Conservation (phyloP, 2,329 filamentous ascomycete species). For the Hypoxylon sp. region DNA sequence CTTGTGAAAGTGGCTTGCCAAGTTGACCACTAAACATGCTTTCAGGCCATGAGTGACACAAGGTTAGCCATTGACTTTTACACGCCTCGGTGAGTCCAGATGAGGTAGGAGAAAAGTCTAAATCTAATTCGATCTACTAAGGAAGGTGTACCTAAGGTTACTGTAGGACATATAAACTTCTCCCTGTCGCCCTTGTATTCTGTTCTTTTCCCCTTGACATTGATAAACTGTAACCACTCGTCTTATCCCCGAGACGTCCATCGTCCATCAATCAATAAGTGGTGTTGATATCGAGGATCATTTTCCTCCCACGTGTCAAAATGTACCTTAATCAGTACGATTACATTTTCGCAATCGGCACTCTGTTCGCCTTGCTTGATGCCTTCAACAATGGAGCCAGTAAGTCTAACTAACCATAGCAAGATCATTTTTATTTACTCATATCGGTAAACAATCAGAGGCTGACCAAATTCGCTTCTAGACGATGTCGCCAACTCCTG, state of each 20-base stretch:
- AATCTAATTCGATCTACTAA: background rate
- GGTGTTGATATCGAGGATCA: slow-evolving; percentile 3
- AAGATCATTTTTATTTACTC: too few species aligned
- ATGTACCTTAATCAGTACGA: slow-evolving; percentile 70
- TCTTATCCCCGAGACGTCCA: slow-evolving; percentile 8
- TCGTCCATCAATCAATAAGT: slow-evolving; percentile 4
- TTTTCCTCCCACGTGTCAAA: slow-evolving; percentile 45
- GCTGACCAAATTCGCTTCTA: slow-evolving; percentile 47
- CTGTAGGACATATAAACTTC: slow-evolving; percentile 29
- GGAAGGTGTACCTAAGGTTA: background rate
- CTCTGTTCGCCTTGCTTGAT: slow-evolving; percentile 77
- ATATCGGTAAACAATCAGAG: slow-evolving; percentile 6
- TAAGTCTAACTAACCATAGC: slow-evolving; percentile 57
- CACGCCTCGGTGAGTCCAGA: slow-evolving; percentile 25
- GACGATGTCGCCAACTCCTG: slow-evolving; percentile 87
- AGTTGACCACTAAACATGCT: background rate
- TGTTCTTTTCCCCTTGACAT: background rate
- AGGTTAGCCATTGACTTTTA: background rate
- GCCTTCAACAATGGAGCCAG: slow-evolving; percentile 83
- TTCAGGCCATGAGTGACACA: background rate
- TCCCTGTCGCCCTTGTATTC: slow-evolving; percentile 17
- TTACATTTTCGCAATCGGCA: slow-evolving; percentile 80
- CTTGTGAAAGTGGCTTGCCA: background rate
- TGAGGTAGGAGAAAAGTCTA: background rate
- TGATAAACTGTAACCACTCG: slow-evolving; percentile 10